A percentile compares a stretch with the other conserved stretches of the same genome.
Conservation (phyloP, 2,329 filamentous ascomycete species). For the Cytospora schulzeri region DNA sequence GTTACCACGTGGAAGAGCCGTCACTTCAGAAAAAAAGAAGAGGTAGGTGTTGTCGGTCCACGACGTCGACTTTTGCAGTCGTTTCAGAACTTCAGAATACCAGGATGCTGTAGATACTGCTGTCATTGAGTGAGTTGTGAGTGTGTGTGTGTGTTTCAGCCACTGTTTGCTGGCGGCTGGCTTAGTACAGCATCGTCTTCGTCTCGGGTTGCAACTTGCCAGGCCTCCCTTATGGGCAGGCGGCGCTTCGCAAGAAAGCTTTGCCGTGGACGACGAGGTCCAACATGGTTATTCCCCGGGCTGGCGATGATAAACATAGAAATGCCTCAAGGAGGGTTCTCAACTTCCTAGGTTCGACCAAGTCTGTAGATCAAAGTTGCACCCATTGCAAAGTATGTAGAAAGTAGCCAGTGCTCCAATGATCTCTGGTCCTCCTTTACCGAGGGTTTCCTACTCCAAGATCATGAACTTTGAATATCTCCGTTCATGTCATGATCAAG, state of each 20-base stretch:
- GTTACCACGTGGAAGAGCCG: background rate
- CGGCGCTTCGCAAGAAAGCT: background rate
- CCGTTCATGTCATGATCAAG: no score
- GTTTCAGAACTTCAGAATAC: background rate
- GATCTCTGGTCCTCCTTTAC: background rate
- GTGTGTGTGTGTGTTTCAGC: no score
- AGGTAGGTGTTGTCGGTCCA: background rate
- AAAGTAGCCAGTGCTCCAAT: background rate
- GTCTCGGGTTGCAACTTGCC: background rate
- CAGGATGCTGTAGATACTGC: no score
- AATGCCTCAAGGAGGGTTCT: background rate
- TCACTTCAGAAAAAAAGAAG: background rate
- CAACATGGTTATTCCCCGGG: background rate
- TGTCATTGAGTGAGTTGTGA: no score
- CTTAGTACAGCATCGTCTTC: background rate
- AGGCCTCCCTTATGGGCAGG: background rate
- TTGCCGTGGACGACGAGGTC: no score
- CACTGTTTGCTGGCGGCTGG: background rate
- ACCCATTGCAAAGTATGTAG: background rate
- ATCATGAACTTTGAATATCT: background rate
- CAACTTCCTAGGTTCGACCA: no score
- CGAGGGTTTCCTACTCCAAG: background rate
- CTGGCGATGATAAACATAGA: background rate
- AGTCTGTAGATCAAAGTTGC: background rate
- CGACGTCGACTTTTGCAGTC: background rate